A percentile compares a stretch with the other conserved stretches of the same genome.
phyloP scores from a whole-genome alignment of 2,329 filamentous ascomycete species.

The Penicillium sp. region DNA sequence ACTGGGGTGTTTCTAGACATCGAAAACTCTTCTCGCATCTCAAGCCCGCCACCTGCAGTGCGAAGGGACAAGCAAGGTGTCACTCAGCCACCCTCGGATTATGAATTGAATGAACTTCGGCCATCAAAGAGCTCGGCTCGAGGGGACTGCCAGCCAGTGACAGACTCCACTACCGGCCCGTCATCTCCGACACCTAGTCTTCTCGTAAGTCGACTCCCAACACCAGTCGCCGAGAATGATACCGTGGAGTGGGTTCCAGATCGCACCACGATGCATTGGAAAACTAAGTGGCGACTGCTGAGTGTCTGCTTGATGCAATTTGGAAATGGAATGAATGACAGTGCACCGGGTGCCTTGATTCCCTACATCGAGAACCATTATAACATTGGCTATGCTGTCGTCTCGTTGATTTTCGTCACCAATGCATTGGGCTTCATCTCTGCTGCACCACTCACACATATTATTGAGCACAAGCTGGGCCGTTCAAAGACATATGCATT shows the following conservation, averaged over 20 bases:
- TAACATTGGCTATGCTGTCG: slow-evolving; percentile 69
- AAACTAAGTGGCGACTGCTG: slow-evolving; percentile 68
- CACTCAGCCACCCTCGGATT: slow-evolving; percentile 19
- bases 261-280: slow-evolving; percentile 11
- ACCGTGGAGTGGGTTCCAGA: slow-evolving; percentile 14
- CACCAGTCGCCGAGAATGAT: slow-evolving; percentile 7
- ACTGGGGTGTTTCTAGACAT: slow-evolving; percentile 46
- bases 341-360: slow-evolving; percentile 72
- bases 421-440: slow-evolving; percentile 74
- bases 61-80: slow-evolving; percentile 28
- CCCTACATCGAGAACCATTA: slow-evolving; percentile 78
- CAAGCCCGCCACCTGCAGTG: slow-evolving; percentile 40
- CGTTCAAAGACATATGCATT: slow-evolving; percentile 61
- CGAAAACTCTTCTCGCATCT: slow-evolving; percentile 35
- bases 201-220: slow-evolving; percentile 13
- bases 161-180: slow-evolving; percentile 1
- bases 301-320: slow-evolving; percentile 65
- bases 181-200: slow-evolving; percentile 12
- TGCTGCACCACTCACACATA: slow-evolving; percentile 67
- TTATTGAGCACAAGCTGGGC: slow-evolving; percentile 61
- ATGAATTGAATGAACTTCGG: slow-evolving; percentile 24
- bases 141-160: not conserved
- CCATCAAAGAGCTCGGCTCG: slow-evolving; percentile 6
- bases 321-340: slow-evolving; percentile 69
- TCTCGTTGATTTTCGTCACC: slow-evolving; percentile 78